Evolutionary conservation across 2,329 filamentous ascomycete species (phyloP).

Genomic region (Pseudocercospora vitis): DNA sequence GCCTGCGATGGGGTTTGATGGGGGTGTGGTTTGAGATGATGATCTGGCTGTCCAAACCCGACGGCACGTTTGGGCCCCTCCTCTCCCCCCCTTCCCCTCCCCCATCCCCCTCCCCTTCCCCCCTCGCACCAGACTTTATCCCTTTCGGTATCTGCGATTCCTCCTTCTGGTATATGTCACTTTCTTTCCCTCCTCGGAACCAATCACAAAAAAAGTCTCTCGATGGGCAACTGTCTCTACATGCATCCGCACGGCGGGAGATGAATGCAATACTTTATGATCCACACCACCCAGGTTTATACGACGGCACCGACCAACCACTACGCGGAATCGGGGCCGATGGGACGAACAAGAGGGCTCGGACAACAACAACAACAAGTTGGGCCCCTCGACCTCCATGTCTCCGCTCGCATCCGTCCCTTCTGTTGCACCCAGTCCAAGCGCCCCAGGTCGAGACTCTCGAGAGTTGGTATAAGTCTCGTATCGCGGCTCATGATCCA

Average conservation of each 20-base stretch:
- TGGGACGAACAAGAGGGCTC: background rate
- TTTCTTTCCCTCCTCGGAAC: too few relatives aligned
- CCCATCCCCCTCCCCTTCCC: too few relatives aligned
- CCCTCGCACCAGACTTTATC: too few relatives aligned
- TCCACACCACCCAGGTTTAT: conserved; percentile 5
- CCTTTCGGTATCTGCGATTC: background rate
- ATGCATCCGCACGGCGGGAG: background rate
- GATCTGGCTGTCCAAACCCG: too few relatives aligned
- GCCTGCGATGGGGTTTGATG: too few relatives aligned
- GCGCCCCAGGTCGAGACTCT: background rate
- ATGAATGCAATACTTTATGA: conserved; percentile 4
- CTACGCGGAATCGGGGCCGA: conserved; percentile 4
- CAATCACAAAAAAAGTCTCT: too few relatives aligned
- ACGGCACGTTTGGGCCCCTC: too few relatives aligned
- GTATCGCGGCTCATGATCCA: background rate
- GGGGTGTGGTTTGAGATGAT: too few relatives aligned
- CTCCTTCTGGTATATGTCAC: background rate
- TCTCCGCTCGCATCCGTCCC: too few relatives aligned
- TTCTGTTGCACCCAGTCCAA: too few relatives aligned
- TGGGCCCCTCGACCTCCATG: conserved; percentile 81
- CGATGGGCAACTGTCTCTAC: background rate
- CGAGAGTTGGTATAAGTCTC: background rate
- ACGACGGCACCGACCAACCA: conserved; percentile 5
- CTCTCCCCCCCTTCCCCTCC: too few relatives aligned
- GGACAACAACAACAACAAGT: background rate